Base-by-base conservation (phyloP, 1,139 yeast genomes). In the Hyphopichia buzzinii region DNA sequence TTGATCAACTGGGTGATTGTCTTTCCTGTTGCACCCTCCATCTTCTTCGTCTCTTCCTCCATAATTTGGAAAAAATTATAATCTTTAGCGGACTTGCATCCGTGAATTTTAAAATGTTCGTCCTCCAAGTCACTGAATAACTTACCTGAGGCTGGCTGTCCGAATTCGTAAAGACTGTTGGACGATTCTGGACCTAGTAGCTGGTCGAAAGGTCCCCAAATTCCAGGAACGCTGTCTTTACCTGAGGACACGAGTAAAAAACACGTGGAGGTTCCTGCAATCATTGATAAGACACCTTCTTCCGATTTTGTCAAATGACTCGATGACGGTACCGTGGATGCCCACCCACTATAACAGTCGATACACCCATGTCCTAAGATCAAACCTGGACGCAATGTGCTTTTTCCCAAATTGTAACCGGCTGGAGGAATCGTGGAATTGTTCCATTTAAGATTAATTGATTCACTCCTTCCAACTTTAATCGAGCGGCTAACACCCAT, bases 191-290 rank as follows among this genome's bases (percentile, higher is more conserved):
- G 34, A 39, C 54, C 22, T 48, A 49, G 16, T 50, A 54, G 37
- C 52, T 62, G 42, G 46, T 49, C 26, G 46, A 69, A 78, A 0
- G 84, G 84, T 0, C 84, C 84, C 84, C 84, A 79, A 3, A 77
- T 55, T 0, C 82, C 82, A 0, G 59, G 52, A 2, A 65, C 49
- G 19, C 59, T 52, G 1, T 30, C 31, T 1, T 34, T 26, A 4
- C 29, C 17, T 1, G 30, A 22, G 1, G 37, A 35, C 3, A 59
- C 63, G 8, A 67, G 47, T 3, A 79, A 46, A 41, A 66, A 77
- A 43, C 84, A 79, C 0, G 83, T 77, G 4, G 82, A 77, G 0
- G 84, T 79, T 0, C 84, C 84, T 1, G 83, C 84, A 8, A 77
- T 71, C 74, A 77, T 68, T 2, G 76, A 62, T 14, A 77, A 43